Conservation (phyloP, 2,329 filamentous ascomycete species). For the Colletotrichum sp. region DNA sequence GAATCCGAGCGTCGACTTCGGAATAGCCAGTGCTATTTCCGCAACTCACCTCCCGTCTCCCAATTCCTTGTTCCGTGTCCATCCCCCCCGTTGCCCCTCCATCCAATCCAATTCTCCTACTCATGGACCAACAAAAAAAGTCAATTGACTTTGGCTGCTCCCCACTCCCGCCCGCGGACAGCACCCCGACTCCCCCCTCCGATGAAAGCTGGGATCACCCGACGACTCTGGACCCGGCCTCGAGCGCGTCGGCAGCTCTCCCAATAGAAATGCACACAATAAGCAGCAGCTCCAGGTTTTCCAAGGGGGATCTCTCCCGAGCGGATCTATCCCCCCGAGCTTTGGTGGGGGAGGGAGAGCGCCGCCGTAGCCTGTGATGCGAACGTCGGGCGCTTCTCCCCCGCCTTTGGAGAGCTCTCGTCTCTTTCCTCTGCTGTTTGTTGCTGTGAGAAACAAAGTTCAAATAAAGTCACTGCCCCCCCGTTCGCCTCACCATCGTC, state of each 20-base stretch:
- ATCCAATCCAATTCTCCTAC: background rate
- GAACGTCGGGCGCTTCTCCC: background rate
- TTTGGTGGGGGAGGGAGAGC: background rate
- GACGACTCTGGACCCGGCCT: background rate
- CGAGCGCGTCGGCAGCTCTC: background rate
- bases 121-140: background rate
- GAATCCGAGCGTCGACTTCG: background rate
- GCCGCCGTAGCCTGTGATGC: background rate
- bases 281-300: background rate
- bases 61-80: background rate
- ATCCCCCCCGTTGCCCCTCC: background rate
- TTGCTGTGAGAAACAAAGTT: background rate
- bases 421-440: background rate
- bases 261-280: constrained; percentile 9
- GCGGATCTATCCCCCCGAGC: constrained; percentile 1
- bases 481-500: background rate
- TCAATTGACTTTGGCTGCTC: background rate
- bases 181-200: constrained; percentile 3
- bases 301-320: background rate
- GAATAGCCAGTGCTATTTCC: background rate
- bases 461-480: constrained; percentile 2
- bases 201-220: constrained; percentile 1
- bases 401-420: background rate
- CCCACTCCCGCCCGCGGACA: constrained; percentile 6
- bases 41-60: background rate